These are phyloP conservation scores for Hygrocybe coccinea DNA, from an alignment of 768 basidiomycete species.

Conservation along the genomic window DNA sequence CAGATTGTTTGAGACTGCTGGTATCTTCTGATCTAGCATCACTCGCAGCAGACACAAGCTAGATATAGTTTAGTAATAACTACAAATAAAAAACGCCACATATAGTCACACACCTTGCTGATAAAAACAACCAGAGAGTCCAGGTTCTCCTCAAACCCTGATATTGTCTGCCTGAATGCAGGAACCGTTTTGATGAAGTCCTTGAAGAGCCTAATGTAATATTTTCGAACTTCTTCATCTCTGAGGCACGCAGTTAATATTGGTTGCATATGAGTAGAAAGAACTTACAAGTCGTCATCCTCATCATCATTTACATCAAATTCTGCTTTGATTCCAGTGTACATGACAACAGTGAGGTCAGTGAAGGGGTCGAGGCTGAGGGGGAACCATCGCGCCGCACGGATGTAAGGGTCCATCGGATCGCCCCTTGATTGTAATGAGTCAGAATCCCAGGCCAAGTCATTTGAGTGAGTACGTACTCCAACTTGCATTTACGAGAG, in stretches of 20 bases:
- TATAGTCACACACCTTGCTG: background rate
- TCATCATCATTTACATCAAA: background rate
- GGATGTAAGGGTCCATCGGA: background rate
- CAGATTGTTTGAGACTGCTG: background rate
- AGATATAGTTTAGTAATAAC: background rate
- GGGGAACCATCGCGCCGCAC: background rate
- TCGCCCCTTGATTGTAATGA: background rate
- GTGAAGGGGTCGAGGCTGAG: constrained; percentile 1
- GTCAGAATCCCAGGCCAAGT: background rate
- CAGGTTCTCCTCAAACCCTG: background rate
- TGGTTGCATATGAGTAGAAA: background rate
- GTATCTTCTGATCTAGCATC: background rate
- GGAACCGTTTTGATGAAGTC: background rate
- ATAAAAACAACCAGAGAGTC: background rate
- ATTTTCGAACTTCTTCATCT: background rate
- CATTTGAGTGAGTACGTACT: background rate
- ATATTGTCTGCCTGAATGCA: background rate
- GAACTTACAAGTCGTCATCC: background rate
- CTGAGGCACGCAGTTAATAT: background rate
- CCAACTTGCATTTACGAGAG: background rate
- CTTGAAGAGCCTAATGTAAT: background rate
- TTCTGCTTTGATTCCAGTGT: background rate
- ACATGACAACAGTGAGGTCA: background rate
- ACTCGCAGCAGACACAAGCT: background rate
- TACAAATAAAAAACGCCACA: background rate